phyloP scores from a whole-genome alignment of 371 early-diverging fungal genomes.

The Apophysomyces variabilis region DNA sequence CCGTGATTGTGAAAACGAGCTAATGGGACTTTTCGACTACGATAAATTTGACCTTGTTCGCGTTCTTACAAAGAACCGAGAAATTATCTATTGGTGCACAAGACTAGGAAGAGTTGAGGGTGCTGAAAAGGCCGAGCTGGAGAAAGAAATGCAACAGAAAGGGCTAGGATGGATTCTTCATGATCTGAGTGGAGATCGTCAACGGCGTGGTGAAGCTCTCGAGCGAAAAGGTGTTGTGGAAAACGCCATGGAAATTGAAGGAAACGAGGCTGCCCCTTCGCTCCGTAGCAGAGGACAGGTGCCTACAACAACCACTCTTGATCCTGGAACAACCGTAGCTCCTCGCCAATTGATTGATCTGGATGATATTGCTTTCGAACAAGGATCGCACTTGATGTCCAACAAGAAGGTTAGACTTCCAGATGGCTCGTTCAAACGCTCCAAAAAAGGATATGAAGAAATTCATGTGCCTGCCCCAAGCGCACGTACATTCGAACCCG shows the following conservation, averaged over 20 bases:
- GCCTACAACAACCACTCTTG: constrained; percentile 47
- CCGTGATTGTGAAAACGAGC: constrained; percentile 93
- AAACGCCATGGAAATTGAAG: constrained; percentile 56
- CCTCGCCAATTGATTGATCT: constrained; percentile 80
- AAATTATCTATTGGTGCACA: constrained; percentile 91
- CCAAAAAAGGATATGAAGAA: constrained; percentile 97
- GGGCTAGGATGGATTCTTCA: constrained; percentile 77
- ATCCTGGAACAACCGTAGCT: constrained; percentile 53
- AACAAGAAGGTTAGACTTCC: constrained; percentile 95
- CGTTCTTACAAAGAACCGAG: constrained; percentile 84
- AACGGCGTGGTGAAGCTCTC: constrained; percentile 72
- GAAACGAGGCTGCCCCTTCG: constrained; percentile 19
- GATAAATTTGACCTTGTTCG: constrained; percentile 94
- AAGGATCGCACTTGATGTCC: constrained; percentile 96
- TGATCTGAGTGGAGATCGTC: constrained; percentile 66
- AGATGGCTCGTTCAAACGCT: constrained; percentile 90
- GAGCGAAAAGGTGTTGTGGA: constrained; percentile 75
- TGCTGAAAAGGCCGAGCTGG: constrained; percentile 60
- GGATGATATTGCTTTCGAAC: constrained; percentile 82
- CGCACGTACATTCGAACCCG: constrained; percentile 63
- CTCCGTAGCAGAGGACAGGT: constrained; percentile 50
- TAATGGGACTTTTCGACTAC: constrained; percentile 93
- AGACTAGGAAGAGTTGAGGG: constrained; percentile 77
- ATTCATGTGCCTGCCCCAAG: constrained; percentile 95
- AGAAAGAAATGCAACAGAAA: constrained; percentile 69